Evolutionary conservation across 306 rosid genomes (phyloP).

Genomic region (Castanea mollissima): DNA sequence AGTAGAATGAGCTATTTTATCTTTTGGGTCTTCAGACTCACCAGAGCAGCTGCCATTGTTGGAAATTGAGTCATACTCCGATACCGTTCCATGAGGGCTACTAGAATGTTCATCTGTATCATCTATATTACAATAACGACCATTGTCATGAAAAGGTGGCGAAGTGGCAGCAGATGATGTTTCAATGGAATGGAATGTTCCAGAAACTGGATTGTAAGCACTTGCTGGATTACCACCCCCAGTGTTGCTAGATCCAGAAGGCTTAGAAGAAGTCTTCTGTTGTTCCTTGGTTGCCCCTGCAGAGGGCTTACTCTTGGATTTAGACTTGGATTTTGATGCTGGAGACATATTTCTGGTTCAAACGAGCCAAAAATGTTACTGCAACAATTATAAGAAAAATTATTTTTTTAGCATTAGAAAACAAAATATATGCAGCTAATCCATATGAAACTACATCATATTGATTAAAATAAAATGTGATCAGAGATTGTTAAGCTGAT

Average conservation of each 20-base stretch:
- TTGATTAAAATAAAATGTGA: background rate
- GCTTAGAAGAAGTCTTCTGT: constrained; percentile 50
- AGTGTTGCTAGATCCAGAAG: constrained; percentile 42
- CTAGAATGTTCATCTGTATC: constrained; percentile 69
- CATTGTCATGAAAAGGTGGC: constrained; percentile 38
- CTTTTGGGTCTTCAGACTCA: constrained; percentile 80
- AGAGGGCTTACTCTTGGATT: constrained; percentile 51
- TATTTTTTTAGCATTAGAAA: background rate
- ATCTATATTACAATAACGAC: constrained; percentile 54
- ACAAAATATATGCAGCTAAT: background rate
- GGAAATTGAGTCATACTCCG: constrained; percentile 77
- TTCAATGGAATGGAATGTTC: constrained; percentile 70
- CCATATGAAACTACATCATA: background rate
- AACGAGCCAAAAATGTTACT: background rate
- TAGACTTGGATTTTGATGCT: constrained; percentile 62
- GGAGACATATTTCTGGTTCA: constrained; percentile 59
- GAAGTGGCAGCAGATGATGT: constrained; percentile 42
- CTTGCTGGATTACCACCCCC: constrained; percentile 50
- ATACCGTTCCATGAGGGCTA: constrained; percentile 45
- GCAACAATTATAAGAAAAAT: background rate
- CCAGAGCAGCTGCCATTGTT: constrained; percentile 87
- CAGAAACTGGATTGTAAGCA: constrained; percentile 58
- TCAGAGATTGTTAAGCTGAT: background rate
- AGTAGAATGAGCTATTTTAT: constrained; percentile 45
- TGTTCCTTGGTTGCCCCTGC: constrained; percentile 50